phyloP scores from a whole-genome alignment of 2,329 filamentous ascomycete species.

The Diaporthe amygdali region DNA sequence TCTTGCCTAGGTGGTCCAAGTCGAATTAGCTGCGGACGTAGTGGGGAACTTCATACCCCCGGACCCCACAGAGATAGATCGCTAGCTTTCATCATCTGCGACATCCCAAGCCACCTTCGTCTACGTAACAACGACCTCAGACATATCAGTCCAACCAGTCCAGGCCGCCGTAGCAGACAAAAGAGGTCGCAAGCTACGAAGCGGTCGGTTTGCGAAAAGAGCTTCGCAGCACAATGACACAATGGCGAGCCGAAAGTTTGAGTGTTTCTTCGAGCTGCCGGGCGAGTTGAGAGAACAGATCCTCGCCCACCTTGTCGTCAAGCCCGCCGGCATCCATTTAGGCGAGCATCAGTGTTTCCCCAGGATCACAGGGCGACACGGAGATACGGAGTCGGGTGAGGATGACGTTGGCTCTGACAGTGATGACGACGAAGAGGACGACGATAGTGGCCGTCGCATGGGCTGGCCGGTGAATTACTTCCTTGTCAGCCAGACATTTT shows the following conservation, averaged over 20 bases:
- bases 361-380: neutral
- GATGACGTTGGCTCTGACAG: neutral
- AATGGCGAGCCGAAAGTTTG: neutral
- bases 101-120: neutral
- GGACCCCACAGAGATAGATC: too few relatives aligned
- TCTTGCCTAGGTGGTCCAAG: too few relatives aligned
- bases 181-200: too few relatives aligned
- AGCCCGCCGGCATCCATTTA: constrained; percentile 29
- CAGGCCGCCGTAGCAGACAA: neutral
- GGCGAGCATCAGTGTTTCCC: constrained; percentile 4
- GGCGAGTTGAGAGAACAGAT: constrained; percentile 35
- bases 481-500: constrained; percentile 26
- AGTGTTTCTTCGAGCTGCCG: constrained; percentile 29
- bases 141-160: neutral
- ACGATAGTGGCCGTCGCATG: neutral
- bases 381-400: neutral
- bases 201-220: too few relatives aligned
- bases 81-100: neutral
- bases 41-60: too few relatives aligned
- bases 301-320: constrained; percentile 30
- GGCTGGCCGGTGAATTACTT: constrained; percentile 15
- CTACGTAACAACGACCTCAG: neutral
- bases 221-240: neutral
- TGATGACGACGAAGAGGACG: neutral
- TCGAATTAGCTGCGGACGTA: too few relatives aligned